A percentile compares a stretch with the other conserved stretches of the same genome.
Evolutionary conservation across 177 flowering plant species (phyloP).

Genomic region (Vitis hybrid): DNA sequence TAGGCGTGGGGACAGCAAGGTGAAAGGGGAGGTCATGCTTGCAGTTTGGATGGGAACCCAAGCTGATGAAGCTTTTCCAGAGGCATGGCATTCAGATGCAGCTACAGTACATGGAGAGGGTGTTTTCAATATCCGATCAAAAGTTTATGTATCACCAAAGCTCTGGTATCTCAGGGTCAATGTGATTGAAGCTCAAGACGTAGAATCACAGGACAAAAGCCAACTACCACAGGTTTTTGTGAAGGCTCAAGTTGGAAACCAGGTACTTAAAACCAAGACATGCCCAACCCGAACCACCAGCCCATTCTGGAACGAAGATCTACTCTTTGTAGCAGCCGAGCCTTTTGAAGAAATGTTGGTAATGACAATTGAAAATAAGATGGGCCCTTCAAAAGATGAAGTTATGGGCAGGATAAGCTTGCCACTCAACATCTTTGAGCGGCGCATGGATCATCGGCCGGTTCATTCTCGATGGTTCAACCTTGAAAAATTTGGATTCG

Average conservation of each 20-base stretch:
- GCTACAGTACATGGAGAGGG: constrained; percentile 82
- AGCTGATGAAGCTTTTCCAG: constrained; percentile 91
- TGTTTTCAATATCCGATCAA: constrained; percentile 69
- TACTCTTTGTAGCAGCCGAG: constrained; percentile 83
- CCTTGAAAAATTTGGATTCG: constrained; percentile 71
- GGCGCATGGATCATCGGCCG: constrained; percentile 69
- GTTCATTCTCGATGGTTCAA: constrained; percentile 82
- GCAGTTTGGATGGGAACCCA: constrained; percentile 96
- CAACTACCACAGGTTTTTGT: constrained; percentile 61
- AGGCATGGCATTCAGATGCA: constrained; percentile 93
- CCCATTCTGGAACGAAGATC: constrained; percentile 86
- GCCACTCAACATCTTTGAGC: constrained; percentile 52
- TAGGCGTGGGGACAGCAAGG: constrained; percentile 52
- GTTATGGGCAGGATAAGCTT: constrained; percentile 45
- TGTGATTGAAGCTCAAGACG: constrained; percentile 89
- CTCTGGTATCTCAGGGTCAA: constrained; percentile 89
- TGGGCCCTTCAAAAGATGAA: constrained; percentile 52
- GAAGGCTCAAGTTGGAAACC: constrained; percentile 77
- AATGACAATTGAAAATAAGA: constrained; percentile 60
- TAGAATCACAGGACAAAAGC: constrained; percentile 54
- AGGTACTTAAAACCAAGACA: constrained; percentile 59
- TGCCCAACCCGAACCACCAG: constrained; percentile 46
- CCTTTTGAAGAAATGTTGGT: constrained; percentile 79
- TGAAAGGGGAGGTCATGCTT: constrained; percentile 77
- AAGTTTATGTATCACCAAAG: constrained; percentile 89